phyloP scores from a whole-genome alignment of 768 basidiomycete genomes.

The Paxillus involutus region DNA sequence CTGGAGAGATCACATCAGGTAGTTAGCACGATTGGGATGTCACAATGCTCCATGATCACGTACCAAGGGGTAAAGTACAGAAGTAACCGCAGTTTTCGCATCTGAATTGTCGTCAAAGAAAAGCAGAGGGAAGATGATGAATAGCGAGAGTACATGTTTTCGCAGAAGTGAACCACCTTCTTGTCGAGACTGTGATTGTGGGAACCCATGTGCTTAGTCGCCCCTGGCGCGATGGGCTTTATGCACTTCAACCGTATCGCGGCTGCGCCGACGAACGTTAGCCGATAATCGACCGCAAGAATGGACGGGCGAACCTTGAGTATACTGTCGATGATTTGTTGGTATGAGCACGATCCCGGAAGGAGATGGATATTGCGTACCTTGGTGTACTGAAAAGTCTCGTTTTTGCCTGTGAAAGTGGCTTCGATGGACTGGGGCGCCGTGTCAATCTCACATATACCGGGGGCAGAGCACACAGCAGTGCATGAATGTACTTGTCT shows the following conservation, averaged over 20 bases:
- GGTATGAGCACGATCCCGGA: not conserved
- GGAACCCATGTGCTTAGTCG: slow-evolving; percentile 41
- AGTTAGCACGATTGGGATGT: not conserved
- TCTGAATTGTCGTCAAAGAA: slow-evolving; percentile 22
- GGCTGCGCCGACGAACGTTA: slow-evolving; percentile 27
- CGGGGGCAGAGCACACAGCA: slow-evolving; percentile 41
- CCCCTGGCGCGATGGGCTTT: slow-evolving; percentile 43
- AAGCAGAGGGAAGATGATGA: not conserved
- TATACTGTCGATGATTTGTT: slow-evolving; percentile 39
- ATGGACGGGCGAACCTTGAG: slow-evolving; percentile 41
- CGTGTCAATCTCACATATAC: slow-evolving; percentile 60
- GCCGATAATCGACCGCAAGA: not conserved
- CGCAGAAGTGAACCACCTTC: slow-evolving; percentile 53
- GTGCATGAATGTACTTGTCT: slow-evolving; percentile 55
- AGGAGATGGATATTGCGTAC: slow-evolving; percentile 32
- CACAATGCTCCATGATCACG: not conserved
- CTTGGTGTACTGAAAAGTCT: slow-evolving; percentile 67
- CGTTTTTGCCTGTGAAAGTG: slow-evolving; percentile 58
- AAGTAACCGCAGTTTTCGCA: slow-evolving; percentile 59
- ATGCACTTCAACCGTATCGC: slow-evolving; percentile 51
- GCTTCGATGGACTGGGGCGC: slow-evolving; percentile 60
- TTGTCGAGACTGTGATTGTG: slow-evolving; percentile 50
- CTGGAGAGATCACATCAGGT: slow-evolving; percentile 23
- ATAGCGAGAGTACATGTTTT: slow-evolving; percentile 37
- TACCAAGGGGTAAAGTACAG: slow-evolving; percentile 57